Evolutionary conservation across 306 rosid genomes (phyloP), one percentile per base, ranked within the genome.

Genomic region (Dryas drummondii): DNA sequence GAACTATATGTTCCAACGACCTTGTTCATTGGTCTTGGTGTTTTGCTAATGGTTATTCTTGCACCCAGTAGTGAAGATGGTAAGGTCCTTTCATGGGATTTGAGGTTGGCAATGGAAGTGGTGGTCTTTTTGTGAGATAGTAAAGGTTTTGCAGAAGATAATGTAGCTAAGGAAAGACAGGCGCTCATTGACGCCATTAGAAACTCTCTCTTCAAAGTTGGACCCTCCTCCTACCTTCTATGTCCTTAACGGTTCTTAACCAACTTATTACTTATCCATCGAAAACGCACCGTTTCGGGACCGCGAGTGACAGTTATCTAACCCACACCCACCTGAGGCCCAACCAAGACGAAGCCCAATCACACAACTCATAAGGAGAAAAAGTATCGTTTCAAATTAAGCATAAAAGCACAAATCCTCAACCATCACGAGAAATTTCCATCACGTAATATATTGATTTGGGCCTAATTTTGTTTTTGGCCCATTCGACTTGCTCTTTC

Each of bases 111-210:
- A 48, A 77, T 55, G 66, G 82, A 49, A 68, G 82, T 40, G 55
- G 37, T 32, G 37, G 81, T 15, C 62, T 82, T 85, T 0, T 75
- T 74, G 56, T 68, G 68, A 42, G 78, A 71, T 11, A 58, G 68
- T 19, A 66, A 81, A 71, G 79, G 12, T 66, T 72, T 77, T 66
- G 84, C 72, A 82, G 59, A 73, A 32, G 89, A 83, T 68, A 77
- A 62, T 72, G 97, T 65, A 40, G 91, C 76, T 42, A 87, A 82
- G 86, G 96, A 87, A 74, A 85, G 62, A 71, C 87, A 86, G 51
- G 78, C 49, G 72, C 84, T 51, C 4, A 79, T 78, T 47, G 92
- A 72, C 47, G 94, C 97, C 96, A 90, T 90, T 45, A 32, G 79
- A 81, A 64, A 27, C 70, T 42, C 75, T 42, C 75, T 46, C 67